Evolutionary conservation across 495 filamentous ascomycete species (phyloP), one percentile per base, ranked within the genome.

Genomic region (Friedmanniomyces simplex): DNA sequence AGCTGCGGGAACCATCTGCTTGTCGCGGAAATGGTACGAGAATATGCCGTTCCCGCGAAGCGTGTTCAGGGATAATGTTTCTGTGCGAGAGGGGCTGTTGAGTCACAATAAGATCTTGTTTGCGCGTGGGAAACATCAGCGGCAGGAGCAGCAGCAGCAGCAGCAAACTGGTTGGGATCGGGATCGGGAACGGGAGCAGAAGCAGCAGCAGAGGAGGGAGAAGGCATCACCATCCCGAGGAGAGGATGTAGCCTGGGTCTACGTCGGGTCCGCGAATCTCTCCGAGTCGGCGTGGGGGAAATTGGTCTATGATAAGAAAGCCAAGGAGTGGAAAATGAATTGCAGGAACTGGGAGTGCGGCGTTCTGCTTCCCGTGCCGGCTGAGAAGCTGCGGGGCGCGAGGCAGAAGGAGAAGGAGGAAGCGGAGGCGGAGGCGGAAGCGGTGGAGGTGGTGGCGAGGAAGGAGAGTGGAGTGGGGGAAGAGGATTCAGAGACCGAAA

Each of bases 311-410:
- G 87, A 91, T 50, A 79, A 76, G 34, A 66, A 59, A 0, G 85
- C 77, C 0, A 83, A 83, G 50, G 59, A 72, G 22, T 78, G 80
- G 0, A 95, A 91, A 62, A 69, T 97, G 20, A 93, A 82, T 55
- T 89, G 86, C 66, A 82, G 87, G 13, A 98, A 97, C 69, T 98
- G 93, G 93, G 93, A 98, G 70, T 96, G 89, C 61, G 93, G 93
- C 2, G 89, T 98, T 0, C 25, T 98, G 1, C 60, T 95, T 11
- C 82, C 80, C 0, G 67, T 78, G 26, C 42, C 59, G 25, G 12
- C 41, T 22, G 50, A 45, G 39, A 60, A 41, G 37, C 49, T 68
- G 41, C 21, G 18, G 18, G 48, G 18, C 2, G 28, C 13, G 32
- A 20, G 45, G n/a, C n/a, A n/a, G n/a, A n/a, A n/a, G n/a, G n/a